Evolutionary conservation across 352 stramenopile species (phyloP).

Genomic region (Globisporangium nagaii): DNA sequence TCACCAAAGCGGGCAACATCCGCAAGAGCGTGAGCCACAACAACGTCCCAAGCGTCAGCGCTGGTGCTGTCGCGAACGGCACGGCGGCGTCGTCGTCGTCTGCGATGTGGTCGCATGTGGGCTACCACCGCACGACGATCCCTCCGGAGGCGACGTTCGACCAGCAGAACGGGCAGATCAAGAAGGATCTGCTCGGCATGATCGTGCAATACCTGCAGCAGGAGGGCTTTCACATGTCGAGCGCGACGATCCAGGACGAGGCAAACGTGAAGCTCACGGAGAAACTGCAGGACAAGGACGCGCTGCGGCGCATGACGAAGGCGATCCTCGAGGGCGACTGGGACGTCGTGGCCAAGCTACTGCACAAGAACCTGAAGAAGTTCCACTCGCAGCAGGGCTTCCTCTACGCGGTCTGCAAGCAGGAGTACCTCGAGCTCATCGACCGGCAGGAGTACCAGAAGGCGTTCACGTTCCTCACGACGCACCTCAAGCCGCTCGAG

Average conservation of each 20-base stretch:
- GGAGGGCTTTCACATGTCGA: constrained; percentile 74
- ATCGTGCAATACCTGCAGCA: constrained; percentile 86
- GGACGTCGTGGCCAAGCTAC: constrained; percentile 79
- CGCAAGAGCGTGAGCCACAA: constrained; percentile 15
- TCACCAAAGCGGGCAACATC: not conserved
- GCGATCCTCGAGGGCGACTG: constrained; percentile 83
- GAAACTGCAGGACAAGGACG: constrained; percentile 64
- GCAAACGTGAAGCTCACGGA: constrained; percentile 80
- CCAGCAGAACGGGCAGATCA: constrained; percentile 62
- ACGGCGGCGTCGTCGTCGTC: not conserved
- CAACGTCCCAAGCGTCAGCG: not conserved
- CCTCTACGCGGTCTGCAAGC: constrained; percentile 85
- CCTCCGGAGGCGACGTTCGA: constrained; percentile 79
- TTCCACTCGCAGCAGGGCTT: constrained; percentile 84
- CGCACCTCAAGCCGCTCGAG: constrained; percentile 85
- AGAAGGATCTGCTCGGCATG: constrained; percentile 75
- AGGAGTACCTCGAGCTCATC: constrained; percentile 87
- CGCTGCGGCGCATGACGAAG: constrained; percentile 63
- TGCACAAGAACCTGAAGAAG: constrained; percentile 77
- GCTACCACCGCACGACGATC: constrained; percentile 82
- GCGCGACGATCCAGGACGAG: constrained; percentile 84
- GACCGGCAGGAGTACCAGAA: constrained; percentile 88
- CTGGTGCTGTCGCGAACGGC: not conserved
- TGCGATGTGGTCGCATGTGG: constrained; percentile 65
- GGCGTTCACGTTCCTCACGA: constrained; percentile 86